Conservation (phyloP, 2,329 filamentous ascomycete genomes). For the Penicillium corylophilum region DNA sequence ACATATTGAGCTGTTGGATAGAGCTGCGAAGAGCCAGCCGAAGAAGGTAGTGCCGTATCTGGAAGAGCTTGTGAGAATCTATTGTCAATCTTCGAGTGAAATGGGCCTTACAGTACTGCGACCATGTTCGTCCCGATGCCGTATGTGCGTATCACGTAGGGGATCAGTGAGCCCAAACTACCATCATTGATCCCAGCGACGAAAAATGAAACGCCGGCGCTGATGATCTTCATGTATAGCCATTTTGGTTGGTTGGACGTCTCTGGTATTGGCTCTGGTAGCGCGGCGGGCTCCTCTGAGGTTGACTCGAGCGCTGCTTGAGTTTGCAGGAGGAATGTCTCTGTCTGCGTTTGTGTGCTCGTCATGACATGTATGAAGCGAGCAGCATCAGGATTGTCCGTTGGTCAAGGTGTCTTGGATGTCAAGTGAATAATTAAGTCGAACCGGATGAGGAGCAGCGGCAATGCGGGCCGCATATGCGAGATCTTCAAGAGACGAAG, state of each 20-base stretch:
- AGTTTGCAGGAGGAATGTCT: conserved; percentile 9
- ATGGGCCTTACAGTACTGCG: conserved; percentile 47
- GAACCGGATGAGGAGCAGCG: neutral
- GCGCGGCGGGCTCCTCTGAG: neutral
- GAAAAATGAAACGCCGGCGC: conserved; percentile 63
- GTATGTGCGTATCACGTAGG: conserved; percentile 61
- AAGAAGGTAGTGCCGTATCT: conserved; percentile 59
- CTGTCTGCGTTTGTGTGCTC: conserved; percentile 13
- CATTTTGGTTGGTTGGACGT: conserved; percentile 10
- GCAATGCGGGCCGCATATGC: neutral
- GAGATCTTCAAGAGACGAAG: neutral
- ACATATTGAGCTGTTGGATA: conserved; percentile 51
- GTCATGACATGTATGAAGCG: neutral
- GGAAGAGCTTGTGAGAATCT: neutral
- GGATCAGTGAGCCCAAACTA: conserved; percentile 61
- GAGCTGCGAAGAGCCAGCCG: conserved; percentile 60
- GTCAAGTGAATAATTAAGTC: neutral
- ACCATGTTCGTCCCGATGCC: conserved; percentile 53
- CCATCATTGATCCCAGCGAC: conserved; percentile 66
- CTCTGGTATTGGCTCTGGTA: neutral
- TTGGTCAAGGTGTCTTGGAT: neutral
- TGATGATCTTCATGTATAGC: conserved; percentile 50
- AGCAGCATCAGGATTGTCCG: neutral
- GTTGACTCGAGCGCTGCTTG: neutral
- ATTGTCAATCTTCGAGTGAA: conserved; percentile 16